Evolutionary conservation across 768 basidiomycete genomes (phyloP), one percentile per base, ranked within the genome.

Genomic region (Suillus brevipes): DNA sequence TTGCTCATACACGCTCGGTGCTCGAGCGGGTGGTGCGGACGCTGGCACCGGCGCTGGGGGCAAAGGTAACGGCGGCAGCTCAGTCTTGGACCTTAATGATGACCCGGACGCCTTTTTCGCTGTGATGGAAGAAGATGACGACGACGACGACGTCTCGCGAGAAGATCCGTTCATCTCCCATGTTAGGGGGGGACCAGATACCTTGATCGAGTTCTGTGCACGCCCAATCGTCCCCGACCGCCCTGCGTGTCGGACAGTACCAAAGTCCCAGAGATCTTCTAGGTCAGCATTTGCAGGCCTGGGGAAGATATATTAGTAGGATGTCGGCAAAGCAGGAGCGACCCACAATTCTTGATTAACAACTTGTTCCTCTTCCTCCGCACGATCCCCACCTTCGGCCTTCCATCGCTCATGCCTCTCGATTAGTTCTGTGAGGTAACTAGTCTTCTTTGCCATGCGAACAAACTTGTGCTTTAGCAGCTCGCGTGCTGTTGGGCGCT

Each of bases 221-320:
- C 89, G 84, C n/a, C 92, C 92, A 55, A 93, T 82, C 18, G 92
- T 92, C 23, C 78, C 81, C 64, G 79, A 74, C 69, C 83, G 79
- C 53, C 83, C 78, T 50, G 85, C 86, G 71, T 95, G 89, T 64
- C 93, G 91, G 55, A 99, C 90, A 9, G 97, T 99, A 16, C 97
- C 97, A 78, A 98, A 97, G 75, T 99, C 97, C 97, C 97, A 99
- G 40, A 98, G 79, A 68, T 96, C 94, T 61, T 93, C 92, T 3
- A 84, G 82, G 69, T 91, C 90, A 43, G 82, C 83, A 62, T 81
- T 81, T 14, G 79, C 75, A 58, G 82, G 81, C 57, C 89, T 90
- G 66, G n/a, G 61, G 68, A 60, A 55, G 37, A 43, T 63, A 58
- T 36, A 49, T 37, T 61, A 56, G 52, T 37, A 31, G 47, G 62